A percentile compares a stretch with the other conserved stretches of the same genome.
These are phyloP conservation scores for Aspergillus glaucus DNA, from an alignment of 2,329 filamentous ascomycete genomes.

Conservation along the genomic window DNA sequence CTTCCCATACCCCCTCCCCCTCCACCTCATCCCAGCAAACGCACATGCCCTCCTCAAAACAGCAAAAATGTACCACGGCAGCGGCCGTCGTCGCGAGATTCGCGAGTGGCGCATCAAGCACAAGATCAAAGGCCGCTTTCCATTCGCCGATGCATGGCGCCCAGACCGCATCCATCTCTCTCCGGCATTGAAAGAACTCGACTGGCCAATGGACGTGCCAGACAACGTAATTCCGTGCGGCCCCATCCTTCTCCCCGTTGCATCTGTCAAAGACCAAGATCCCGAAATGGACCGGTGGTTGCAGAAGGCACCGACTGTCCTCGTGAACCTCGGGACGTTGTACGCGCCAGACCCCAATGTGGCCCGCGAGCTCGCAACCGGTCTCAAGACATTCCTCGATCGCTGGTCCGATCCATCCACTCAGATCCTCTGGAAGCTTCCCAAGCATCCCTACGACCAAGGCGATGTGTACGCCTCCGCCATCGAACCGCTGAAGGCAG, in stretches of 20 bases:
- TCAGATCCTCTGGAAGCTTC: constrained; percentile 38
- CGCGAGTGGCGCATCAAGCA: constrained; percentile 18
- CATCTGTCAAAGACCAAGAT: constrained; percentile 33
- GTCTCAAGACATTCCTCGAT: constrained; percentile 33
- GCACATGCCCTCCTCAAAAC: constrained; percentile 30
- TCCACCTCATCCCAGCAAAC: constrained; percentile 38
- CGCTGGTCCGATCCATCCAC: constrained; percentile 15
- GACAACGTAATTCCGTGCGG: constrained; percentile 41
- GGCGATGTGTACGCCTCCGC: constrained; percentile 16
- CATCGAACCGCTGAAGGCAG: constrained; percentile 14
- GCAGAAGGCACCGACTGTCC: constrained; percentile 36
- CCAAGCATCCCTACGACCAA: constrained; percentile 15
- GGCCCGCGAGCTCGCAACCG: constrained; percentile 35
- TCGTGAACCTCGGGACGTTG: constrained; percentile 46
- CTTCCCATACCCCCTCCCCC: constrained; percentile 44
- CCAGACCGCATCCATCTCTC: constrained; percentile 23
- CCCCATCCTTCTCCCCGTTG: constrained; percentile 38
- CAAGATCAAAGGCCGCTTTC: constrained; percentile 21
- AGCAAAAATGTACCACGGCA: constrained; percentile 20
- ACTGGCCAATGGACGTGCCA: constrained; percentile 38
- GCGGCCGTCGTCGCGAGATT: constrained; percentile 17
- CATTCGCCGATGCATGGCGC: constrained; percentile 21
- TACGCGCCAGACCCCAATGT: constrained; percentile 25
- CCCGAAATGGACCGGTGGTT: constrained; percentile 42
- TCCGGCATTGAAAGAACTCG: constrained; percentile 26